Evolutionary conservation across 495 filamentous ascomycete genomes (phyloP).

Genomic region (Penicillium nucicola): DNA sequence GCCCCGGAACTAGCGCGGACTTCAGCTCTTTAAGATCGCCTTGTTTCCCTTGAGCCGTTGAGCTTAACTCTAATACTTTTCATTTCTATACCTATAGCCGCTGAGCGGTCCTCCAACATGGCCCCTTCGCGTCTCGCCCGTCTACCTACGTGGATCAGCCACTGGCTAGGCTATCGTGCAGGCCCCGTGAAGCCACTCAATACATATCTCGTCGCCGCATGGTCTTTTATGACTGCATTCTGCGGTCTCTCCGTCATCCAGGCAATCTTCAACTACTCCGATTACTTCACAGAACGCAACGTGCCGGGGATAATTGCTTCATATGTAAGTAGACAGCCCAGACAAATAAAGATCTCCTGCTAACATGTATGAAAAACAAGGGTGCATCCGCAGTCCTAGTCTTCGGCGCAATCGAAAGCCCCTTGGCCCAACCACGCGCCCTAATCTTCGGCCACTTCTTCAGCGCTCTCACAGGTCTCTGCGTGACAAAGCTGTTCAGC

Average conservation of each 20-base stretch:
- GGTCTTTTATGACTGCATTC: conserved; percentile 36
- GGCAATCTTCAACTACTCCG: conserved; percentile 31
- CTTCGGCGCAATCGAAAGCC: conserved; percentile 65
- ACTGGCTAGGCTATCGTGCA: conserved; percentile 37
- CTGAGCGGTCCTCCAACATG: conserved; percentile 2
- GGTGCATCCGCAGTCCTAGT: conserved; percentile 70
- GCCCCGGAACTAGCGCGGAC: not conserved
- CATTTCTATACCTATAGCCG: not conserved
- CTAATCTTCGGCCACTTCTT: conserved; percentile 66
- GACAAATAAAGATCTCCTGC: not conserved
- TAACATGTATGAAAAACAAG: conserved; percentile 30
- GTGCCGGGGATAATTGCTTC: conserved; percentile 35
- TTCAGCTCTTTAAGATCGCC: not conserved
- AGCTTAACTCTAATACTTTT: not conserved
- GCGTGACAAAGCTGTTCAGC: conserved; percentile 66
- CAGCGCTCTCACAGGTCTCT: conserved; percentile 59
- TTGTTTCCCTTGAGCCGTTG: not conserved
- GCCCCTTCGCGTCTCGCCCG: conserved; percentile 24
- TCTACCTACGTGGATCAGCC: conserved; percentile 32
- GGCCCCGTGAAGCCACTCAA: conserved; percentile 22
- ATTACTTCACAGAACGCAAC: conserved; percentile 27
- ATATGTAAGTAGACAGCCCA: conserved; percentile 24
- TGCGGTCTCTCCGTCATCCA: conserved; percentile 33
- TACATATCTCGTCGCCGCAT: conserved; percentile 22
- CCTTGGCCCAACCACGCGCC: conserved; percentile 74